Conservation (phyloP, 176 grass and related monocot species). For the Juncus inflexus region DNA sequence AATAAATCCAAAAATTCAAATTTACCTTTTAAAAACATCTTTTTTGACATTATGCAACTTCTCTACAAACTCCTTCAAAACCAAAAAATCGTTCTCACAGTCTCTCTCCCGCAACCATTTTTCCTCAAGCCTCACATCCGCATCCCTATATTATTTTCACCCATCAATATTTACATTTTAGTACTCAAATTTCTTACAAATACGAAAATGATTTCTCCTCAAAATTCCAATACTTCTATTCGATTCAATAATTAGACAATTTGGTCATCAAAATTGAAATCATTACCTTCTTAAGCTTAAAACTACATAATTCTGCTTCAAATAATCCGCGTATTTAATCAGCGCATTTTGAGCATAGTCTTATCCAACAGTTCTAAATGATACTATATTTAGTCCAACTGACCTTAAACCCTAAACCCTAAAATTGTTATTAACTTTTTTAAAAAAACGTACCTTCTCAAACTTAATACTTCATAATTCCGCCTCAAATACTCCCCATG, state of each 20-base stretch:
- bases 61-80: conserved; percentile 55
- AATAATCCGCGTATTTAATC: conserved; percentile 75
- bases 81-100: conserved; percentile 53
- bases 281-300: conserved; percentile 73
- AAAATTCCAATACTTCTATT: background rate
- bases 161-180: background rate
- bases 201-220: conserved; percentile 3
- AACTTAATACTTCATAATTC: conserved; percentile 82
- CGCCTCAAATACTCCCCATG: conserved; percentile 84
- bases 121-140: conserved; percentile 52
- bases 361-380: conserved; percentile 67
- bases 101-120: conserved; percentile 71
- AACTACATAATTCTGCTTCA: conserved; percentile 78
- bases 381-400: conserved; percentile 42
- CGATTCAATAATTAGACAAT: background rate
- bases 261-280: background rate
- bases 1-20: background rate
- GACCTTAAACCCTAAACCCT: too few relatives aligned
- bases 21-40: conserved; percentile 31
- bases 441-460: conserved; percentile 45
- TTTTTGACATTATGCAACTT: conserved; percentile 43
- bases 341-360: conserved; percentile 89
- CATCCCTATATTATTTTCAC: conserved; percentile 48
- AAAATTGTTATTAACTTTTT: background rate
- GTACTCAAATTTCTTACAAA: background rate